Conservation (phyloP, 31 red algal species). For the Endocladia muricata region DNA sequence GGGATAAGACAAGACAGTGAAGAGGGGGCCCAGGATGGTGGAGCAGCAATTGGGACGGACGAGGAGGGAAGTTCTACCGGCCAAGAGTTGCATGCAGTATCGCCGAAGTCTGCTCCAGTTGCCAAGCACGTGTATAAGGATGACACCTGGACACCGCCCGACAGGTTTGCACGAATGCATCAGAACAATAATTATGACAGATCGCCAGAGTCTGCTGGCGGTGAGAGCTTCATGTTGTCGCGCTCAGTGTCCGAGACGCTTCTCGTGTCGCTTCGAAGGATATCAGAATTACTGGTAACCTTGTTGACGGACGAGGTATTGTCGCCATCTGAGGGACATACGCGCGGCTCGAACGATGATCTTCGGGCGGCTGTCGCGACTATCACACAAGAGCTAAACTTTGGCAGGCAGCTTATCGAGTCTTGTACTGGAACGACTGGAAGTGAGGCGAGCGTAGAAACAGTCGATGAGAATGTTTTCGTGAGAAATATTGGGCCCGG, state of each 20-base stretch:
- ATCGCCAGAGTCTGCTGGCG: not conserved
- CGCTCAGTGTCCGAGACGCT: not conserved
- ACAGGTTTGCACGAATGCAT: not conserved
- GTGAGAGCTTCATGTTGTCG: not conserved
- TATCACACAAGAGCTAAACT: conserved; percentile 40
- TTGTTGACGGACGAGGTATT: conserved; percentile 33
- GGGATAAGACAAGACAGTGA: not conserved
- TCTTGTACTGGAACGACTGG: conserved; percentile 12
- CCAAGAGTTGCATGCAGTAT: not conserved
- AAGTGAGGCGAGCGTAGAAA: not conserved
- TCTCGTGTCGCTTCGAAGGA: not conserved
- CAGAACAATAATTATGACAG: not conserved
- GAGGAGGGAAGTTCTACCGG: not conserved
- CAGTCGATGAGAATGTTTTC: conserved; percentile 21
- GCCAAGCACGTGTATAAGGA: not conserved
- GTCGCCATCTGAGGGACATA: conserved; percentile 23
- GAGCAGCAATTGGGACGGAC: not conserved
- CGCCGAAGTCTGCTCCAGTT: too few species aligned
- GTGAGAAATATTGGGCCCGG: not conserved
- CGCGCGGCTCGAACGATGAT: not conserved
- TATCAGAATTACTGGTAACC: conserved; percentile 39
- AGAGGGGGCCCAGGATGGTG: not conserved
- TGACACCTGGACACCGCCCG: not conserved
- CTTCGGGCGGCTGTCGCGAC: conserved; percentile 25
- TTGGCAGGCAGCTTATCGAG: conserved; percentile 41